phyloP scores from a whole-genome alignment of 768 basidiomycete species.

The Lanmaoa pseudosensibilis region DNA sequence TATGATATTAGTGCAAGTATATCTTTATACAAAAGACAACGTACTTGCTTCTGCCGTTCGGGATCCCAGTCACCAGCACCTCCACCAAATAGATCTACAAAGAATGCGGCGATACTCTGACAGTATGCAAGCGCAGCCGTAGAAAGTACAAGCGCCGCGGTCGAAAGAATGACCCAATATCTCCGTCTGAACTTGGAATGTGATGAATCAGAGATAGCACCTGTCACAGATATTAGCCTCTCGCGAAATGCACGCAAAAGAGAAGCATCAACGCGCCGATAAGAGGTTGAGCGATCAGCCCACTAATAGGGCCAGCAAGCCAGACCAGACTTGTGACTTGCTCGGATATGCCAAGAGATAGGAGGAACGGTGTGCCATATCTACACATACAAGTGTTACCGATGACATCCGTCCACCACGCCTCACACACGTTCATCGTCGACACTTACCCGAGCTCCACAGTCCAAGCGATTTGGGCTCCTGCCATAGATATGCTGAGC shows the following conservation, averaged over 20 bases:
- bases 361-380: conserved; percentile 93
- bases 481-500: conserved; percentile 89
- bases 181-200: conserved; percentile 86
- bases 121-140: conserved; percentile 86
- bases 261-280: conserved; percentile 60
- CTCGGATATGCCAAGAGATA: conserved; percentile 78
- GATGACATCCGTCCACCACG: neutral
- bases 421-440: neutral
- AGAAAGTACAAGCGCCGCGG: conserved; percentile 73
- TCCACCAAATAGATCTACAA: conserved; percentile 75
- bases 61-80: conserved; percentile 90
- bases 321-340: conserved; percentile 93
- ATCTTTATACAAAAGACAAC: conserved; percentile 18
- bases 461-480: conserved; percentile 94
- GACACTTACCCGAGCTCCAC: conserved; percentile 82
- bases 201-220: conserved; percentile 94
- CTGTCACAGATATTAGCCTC: conserved; percentile 38
- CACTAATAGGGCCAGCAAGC: conserved; percentile 93
- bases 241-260: neutral
- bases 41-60: conserved; percentile 57
- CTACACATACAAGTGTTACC: conserved; percentile 40
- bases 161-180: conserved; percentile 92
- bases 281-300: conserved; percentile 93
- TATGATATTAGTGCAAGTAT: neutral
- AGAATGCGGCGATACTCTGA: conserved; percentile 61